A percentile compares a stretch with the other conserved stretches of the same genome.
phyloP scores from a whole-genome alignment of 2,329 filamentous ascomycete species.

The Pseudogymnoascus sp. region DNA sequence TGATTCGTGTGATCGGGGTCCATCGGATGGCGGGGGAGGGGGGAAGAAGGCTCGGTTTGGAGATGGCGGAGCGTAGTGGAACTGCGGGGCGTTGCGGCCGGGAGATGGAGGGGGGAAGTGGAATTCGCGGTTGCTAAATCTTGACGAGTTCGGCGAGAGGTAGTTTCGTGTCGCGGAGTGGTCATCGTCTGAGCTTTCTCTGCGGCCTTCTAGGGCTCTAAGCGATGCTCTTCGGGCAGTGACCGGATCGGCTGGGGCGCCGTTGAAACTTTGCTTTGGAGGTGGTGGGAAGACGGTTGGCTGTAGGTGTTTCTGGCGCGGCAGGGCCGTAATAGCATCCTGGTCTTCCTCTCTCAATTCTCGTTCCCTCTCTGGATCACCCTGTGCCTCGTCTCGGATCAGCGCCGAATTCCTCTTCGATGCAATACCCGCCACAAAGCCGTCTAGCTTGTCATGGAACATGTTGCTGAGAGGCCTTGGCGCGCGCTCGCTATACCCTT shows the following conservation, averaged over 20 bases:
- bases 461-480: conserved; percentile 62
- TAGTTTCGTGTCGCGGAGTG: conserved; percentile 34
- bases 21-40: conserved; percentile 18
- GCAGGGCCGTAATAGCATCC: conserved; percentile 75
- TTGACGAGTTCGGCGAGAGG: conserved; percentile 19
- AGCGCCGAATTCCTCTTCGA: conserved; percentile 78
- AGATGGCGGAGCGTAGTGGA: conserved; percentile 49
- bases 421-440: conserved; percentile 78
- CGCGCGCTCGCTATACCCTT: conserved; percentile 34
- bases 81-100: conserved; percentile 45
- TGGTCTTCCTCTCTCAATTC: conserved; percentile 75
- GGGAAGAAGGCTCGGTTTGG: conserved; percentile 28
- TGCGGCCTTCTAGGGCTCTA: conserved; percentile 40
- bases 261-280: neutral
- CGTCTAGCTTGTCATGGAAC: conserved; percentile 81
- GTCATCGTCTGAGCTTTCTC: conserved; percentile 27
- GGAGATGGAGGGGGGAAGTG: conserved; percentile 48
- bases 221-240: conserved; percentile 38
- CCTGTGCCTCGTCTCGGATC: conserved; percentile 73
- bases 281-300: conserved; percentile 34
- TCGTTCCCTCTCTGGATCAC: conserved; percentile 69
- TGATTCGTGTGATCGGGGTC: conserved; percentile 17
- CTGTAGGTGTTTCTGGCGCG: conserved; percentile 57
- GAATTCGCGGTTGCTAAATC: conserved; percentile 33
- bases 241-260: neutral